Percentiles rank a stretch among this genome's conserved stretches.
Conservation (phyloP, 305 asterid genomes). For the Fraxinus dipetala region DNA sequence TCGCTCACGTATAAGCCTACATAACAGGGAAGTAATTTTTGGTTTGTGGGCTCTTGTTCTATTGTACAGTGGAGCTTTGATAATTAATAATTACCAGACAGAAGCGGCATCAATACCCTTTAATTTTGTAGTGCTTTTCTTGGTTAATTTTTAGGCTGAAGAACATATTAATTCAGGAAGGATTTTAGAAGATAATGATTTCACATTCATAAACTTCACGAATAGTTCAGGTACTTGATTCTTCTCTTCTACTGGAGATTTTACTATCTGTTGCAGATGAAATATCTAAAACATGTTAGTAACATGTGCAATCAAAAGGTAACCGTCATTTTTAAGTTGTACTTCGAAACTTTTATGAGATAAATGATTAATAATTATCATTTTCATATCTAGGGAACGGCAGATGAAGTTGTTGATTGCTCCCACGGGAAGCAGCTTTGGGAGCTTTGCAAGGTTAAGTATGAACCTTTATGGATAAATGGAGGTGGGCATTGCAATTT, state of each 20-base stretch:
- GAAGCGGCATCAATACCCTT: background rate
- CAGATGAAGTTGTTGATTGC: slow-evolving; percentile 94
- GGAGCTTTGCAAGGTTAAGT: slow-evolving; percentile 86
- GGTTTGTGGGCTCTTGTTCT: background rate
- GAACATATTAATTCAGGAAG: background rate
- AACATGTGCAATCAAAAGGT: background rate
- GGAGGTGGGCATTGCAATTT: slow-evolving; percentile 99
- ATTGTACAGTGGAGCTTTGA: background rate
- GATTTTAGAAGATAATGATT: background rate
- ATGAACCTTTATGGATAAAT: slow-evolving; percentile 85
- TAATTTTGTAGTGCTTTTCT: background rate
- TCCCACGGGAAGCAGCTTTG: slow-evolving; percentile 92
- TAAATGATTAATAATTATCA: slow-evolving; percentile 10
- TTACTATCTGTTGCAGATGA: background rate
- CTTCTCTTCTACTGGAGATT: background rate
- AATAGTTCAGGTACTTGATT: background rate
- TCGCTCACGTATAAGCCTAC: background rate
- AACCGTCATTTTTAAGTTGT: background rate
- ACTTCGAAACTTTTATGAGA: slow-evolving; percentile 1
- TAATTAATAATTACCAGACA: background rate
- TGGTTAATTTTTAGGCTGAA: background rate
- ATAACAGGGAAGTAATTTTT: background rate
- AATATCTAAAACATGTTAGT: background rate
- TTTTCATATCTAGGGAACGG: slow-evolving; percentile 64
- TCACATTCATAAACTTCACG: background rate